A percentile compares a stretch with the other conserved stretches of the same genome.
Evolutionary conservation across 139 green algal genomes (phyloP).

Genomic region (Diplosphaera chodatii): DNA sequence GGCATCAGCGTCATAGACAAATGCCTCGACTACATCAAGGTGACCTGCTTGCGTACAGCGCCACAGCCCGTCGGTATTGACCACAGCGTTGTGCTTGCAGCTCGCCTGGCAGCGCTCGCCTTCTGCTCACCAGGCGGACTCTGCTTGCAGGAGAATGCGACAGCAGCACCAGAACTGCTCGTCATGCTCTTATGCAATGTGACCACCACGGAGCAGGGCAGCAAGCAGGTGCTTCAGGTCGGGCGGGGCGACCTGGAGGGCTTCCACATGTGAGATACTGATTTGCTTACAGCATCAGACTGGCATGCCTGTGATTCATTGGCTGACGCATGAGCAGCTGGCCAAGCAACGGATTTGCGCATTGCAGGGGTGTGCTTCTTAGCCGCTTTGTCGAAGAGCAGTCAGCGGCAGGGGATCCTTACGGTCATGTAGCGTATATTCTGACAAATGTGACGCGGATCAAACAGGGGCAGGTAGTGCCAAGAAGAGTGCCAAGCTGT

Average conservation of each 20-base stretch:
- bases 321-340: not conserved
- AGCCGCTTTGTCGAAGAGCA: slow-evolving; percentile 42
- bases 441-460: slow-evolving; percentile 67
- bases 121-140: no score
- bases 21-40: slow-evolving; percentile 54
- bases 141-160: not conserved
- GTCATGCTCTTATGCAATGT: slow-evolving; percentile 77
- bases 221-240: slow-evolving; percentile 57
- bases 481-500: no score
- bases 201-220: slow-evolving; percentile 54
- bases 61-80: no score
- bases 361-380: slow-evolving; percentile 50
- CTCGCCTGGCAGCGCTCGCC: no score
- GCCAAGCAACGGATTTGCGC: no score
- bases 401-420: slow-evolving; percentile 27
- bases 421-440: slow-evolving; percentile 61
- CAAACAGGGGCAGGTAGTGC: slow-evolving; percentile 25
- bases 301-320: not conserved
- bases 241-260: slow-evolving; percentile 38
- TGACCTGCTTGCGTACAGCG: slow-evolving; percentile 17
- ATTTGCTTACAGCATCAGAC: no score
- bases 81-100: no score
- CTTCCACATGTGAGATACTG: slow-evolving; percentile 49
- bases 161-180: slow-evolving; percentile 29
- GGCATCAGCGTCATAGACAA: slow-evolving; percentile 25